Evolutionary conservation across 768 basidiomycete genomes (phyloP).

Genomic region (Leccinum fibrillosum): DNA sequence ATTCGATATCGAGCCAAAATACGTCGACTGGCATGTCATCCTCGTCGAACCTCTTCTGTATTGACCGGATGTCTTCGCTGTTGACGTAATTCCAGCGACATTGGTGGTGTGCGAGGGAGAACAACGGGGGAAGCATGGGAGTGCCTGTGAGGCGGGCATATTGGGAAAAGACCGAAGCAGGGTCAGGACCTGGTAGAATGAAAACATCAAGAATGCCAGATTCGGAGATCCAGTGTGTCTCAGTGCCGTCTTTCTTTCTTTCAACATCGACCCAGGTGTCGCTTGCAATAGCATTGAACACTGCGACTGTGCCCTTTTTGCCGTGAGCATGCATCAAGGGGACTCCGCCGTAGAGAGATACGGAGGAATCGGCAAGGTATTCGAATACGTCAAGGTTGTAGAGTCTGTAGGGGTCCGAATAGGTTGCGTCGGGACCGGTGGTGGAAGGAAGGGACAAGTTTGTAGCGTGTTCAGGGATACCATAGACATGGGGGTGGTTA

Average conservation of each 20-base stretch:
- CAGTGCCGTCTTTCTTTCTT: slow-evolving; percentile 53
- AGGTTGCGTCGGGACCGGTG: slow-evolving; percentile 69
- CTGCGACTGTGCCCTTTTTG: slow-evolving; percentile 78
- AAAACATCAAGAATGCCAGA: slow-evolving; percentile 95
- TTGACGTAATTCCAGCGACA: slow-evolving; percentile 98
- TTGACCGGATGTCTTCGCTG: slow-evolving; percentile 80
- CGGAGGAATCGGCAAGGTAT: slow-evolving; percentile 76
- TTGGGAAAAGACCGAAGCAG: slow-evolving; percentile 78
- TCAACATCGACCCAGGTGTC: slow-evolving; percentile 95
- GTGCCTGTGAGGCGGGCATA: slow-evolving; percentile 85
- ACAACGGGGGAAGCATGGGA: slow-evolving; percentile 83
- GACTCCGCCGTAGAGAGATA: slow-evolving; percentile 88
- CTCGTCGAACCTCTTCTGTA: slow-evolving; percentile 88
- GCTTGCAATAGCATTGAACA: slow-evolving; percentile 84
- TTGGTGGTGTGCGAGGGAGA: slow-evolving; percentile 94
- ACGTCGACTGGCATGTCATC: slow-evolving; percentile 95
- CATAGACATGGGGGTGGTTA: slow-evolving; percentile 85
- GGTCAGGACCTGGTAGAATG: slow-evolving; percentile 87
- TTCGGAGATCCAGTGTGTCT: slow-evolving; percentile 97
- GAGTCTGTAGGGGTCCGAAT: slow-evolving; percentile 89
- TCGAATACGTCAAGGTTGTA: slow-evolving; percentile 97
- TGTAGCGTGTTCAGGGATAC: slow-evolving; percentile 96
- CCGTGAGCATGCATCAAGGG: slow-evolving; percentile 94
- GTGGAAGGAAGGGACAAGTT: slow-evolving; percentile 87
- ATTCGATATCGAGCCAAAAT: slow-evolving; percentile 97